Evolutionary conservation across 1,139 yeast genomes (phyloP).

Genomic region (Ogataea hybrid): DNA sequence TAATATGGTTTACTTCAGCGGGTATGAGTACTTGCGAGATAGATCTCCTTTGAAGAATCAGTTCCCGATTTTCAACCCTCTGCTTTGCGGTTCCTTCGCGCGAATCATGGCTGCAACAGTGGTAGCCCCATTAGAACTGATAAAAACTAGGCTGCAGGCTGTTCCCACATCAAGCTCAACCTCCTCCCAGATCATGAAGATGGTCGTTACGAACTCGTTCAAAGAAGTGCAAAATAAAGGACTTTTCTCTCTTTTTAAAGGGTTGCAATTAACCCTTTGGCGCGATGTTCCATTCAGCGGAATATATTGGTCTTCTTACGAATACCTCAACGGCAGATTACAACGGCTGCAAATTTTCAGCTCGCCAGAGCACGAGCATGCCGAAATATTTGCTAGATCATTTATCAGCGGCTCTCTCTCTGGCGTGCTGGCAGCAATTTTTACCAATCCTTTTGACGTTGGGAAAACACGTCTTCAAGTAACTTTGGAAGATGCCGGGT

Average conservation of each 20-base stretch:
- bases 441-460: conserved; percentile 95
- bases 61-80: conserved; percentile 59
- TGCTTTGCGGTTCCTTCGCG: conserved; percentile 84
- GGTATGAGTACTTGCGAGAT: conserved; percentile 85
- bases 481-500: conserved; percentile 28
- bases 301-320: conserved; percentile 90
- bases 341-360: conserved; percentile 12
- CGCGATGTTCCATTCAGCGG: conserved; percentile 98
- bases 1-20: conserved; percentile 89
- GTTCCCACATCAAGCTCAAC: conserved; percentile 49
- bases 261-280: conserved; percentile 86
- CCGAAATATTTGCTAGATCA: conserved; percentile 62
- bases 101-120: conserved; percentile 80
- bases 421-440: conserved; percentile 81
- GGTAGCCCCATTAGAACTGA: conserved; percentile 83
- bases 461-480: conserved; percentile 94
- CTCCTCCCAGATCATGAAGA: conserved; percentile 41
- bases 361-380: conserved; percentile 15
- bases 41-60: conserved; percentile 53
- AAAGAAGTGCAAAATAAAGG: conserved; percentile 60
- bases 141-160: conserved; percentile 87
- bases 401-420: conserved; percentile 83
- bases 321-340: conserved; percentile 34
- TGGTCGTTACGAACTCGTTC: conserved; percentile 55
- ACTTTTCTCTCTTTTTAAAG: conserved; percentile 67